Conservation (phyloP, 2,329 filamentous ascomycete genomes). For the Aureobasidium sp. region DNA sequence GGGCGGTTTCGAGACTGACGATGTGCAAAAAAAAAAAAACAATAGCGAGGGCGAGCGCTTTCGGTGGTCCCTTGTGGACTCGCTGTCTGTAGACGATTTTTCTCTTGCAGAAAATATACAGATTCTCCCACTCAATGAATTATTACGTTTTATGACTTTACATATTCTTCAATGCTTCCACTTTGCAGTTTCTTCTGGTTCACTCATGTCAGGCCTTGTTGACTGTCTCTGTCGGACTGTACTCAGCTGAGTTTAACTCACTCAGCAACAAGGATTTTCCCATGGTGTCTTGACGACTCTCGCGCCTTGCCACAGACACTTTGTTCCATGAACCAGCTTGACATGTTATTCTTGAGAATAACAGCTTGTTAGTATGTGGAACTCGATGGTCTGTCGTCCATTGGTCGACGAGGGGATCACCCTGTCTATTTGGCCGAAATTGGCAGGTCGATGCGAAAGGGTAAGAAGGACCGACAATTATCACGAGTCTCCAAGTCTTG, state of each 20-base stretch:
- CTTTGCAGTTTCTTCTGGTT: too few relatives aligned
- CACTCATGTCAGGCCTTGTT: neutral
- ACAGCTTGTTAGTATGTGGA: too few relatives aligned
- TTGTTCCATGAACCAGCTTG: too few relatives aligned
- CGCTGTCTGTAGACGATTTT: slow-evolving; percentile 16
- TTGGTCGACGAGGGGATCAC: neutral
- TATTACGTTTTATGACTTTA: slow-evolving; percentile 2
- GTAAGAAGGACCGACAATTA: neutral
- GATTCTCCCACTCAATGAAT: slow-evolving; percentile 16
- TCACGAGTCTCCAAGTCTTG: neutral
- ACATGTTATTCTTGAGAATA: too few relatives aligned
- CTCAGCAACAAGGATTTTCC: too few relatives aligned
- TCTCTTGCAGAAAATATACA: slow-evolving; percentile 1
- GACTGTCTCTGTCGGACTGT: neutral
- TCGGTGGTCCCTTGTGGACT: slow-evolving; percentile 12
- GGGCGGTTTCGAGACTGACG: slow-evolving; percentile 10
- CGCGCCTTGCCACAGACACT: too few relatives aligned
- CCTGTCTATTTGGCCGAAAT: neutral
- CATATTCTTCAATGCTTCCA: neutral
- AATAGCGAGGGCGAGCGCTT: slow-evolving; percentile 15
- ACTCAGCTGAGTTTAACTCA: too few relatives aligned
- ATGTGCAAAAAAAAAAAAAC: slow-evolving; percentile 15
- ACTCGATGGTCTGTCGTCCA: too few relatives aligned
- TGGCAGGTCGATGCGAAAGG: neutral
- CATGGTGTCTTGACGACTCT: too few relatives aligned